A percentile compares a stretch with the other conserved stretches of the same genome.
Conservation (phyloP, 495 filamentous ascomycete genomes). For the Chaetomium cochliodes region DNA sequence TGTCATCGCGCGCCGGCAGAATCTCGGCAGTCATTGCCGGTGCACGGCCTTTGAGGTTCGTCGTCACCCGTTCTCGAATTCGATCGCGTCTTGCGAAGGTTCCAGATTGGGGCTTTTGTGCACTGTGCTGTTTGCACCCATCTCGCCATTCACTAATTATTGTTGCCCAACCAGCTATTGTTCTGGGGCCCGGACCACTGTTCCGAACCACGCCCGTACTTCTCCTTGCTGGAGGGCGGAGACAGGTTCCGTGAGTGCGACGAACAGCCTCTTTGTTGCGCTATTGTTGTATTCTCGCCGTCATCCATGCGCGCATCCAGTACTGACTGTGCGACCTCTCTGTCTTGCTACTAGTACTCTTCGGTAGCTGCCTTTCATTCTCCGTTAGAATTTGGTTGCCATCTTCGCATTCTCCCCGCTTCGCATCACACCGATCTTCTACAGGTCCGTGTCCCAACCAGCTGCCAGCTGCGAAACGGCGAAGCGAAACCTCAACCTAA, state of each 20-base stretch:
- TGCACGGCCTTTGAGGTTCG: not conserved
- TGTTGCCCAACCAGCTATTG: not conserved
- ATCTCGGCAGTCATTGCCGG: not conserved
- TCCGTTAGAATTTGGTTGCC: not conserved
- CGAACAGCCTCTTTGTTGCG: not conserved
- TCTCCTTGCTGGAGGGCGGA: constrained; percentile 5
- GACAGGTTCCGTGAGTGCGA: not conserved
- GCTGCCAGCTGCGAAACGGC: not conserved
- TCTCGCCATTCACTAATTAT: constrained; percentile 11
- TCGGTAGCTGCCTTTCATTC: not conserved
- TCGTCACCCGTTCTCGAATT: not conserved
- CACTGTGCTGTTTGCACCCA: not conserved
- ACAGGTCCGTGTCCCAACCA: not conserved
- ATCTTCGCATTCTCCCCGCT: not conserved
- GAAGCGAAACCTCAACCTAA: not conserved
- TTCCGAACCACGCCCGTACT: not conserved
- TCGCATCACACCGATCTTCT: not conserved
- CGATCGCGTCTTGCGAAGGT: constrained; percentile 2
- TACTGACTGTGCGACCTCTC: not conserved
- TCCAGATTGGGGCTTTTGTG: not conserved
- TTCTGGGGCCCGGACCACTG: not conserved
- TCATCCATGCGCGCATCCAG: not conserved
- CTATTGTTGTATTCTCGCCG: not conserved
- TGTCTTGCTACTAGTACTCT: not conserved
- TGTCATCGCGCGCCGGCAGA: not conserved